A percentile compares a stretch with the other conserved stretches of the same genome.
Conservation (phyloP, 1,284 basidiomycete genomes). For the Sporisorium scitamineum region DNA sequence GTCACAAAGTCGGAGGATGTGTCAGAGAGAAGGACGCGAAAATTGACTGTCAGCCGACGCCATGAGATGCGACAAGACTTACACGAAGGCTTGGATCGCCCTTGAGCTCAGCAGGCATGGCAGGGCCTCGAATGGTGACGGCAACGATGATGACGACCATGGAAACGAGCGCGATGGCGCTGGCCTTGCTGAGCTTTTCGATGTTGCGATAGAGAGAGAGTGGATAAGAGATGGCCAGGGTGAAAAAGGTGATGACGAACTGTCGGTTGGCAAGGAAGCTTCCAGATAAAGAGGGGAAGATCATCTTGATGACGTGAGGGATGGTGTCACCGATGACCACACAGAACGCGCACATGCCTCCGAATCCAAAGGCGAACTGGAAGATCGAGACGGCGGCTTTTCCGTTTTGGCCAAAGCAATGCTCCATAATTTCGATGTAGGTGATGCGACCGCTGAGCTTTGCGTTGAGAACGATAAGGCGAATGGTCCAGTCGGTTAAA, state of each 20-base stretch:
- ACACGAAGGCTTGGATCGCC: constrained; percentile 73
- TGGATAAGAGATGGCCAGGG: constrained; percentile 79
- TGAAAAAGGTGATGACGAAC: constrained; percentile 78
- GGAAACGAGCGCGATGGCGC: constrained; percentile 79
- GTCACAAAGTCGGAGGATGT: background rate
- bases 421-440: constrained; percentile 96
- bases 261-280: constrained; percentile 84
- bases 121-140: constrained; percentile 86
- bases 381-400: constrained; percentile 91
- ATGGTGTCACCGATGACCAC: constrained; percentile 84
- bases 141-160: constrained; percentile 94
- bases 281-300: constrained; percentile 85
- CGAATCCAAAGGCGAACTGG: constrained; percentile 97
- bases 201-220: constrained; percentile 96
- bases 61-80: background rate
- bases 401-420: constrained; percentile 82
- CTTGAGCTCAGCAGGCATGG: constrained; percentile 81
- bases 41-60: background rate
- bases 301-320: constrained; percentile 85
- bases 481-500: constrained; percentile 98
- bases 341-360: constrained; percentile 75
- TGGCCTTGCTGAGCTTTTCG: constrained; percentile 93
- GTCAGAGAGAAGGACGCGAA: background rate
- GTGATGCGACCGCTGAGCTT: constrained; percentile 92
- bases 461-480: constrained; percentile 88